Evolutionary conservation across 148 eudicot species (phyloP), one percentile per base, ranked within the genome.

Genomic region (Gaultheria prostrata): DNA sequence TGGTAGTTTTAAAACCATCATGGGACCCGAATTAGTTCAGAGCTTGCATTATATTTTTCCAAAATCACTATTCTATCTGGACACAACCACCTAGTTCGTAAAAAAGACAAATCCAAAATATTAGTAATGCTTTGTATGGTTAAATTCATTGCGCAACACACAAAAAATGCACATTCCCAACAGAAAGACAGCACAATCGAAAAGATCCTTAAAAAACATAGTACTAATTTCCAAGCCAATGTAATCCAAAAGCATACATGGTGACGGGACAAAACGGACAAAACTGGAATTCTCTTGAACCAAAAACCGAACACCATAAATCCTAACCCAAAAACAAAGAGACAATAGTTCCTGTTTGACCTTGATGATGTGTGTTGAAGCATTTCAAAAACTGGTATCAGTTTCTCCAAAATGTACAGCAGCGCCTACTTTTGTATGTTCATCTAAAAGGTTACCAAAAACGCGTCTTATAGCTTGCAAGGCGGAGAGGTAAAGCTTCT

Each of bases 401-500:
- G 9, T 77, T 50, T 28, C 59, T 15, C 79, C 57, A 77, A 26
- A 65, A 77, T 77, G 59, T 49, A 77, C 57, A 53, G 63, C 45
- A 28, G 43, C 80, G 8, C 65, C 63, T 77, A 53, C 33, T 51
- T 77, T 12, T 77, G 63, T 53, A 77, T 51, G 9, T 15, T 32
- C 53, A 18, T 24, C 32, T n/a, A 65, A 0, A n/a, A n/a, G n/a
- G 45, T 48, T 20, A 54, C n/a, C 80, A 53, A 54, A 78, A 53
- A 32, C 4, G 8, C 35, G 51, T 77, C 39, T 30, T 77, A 49
- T 33, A 50, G 59, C 80, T 77, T 50, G 78, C 32, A 46, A 51
- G 80, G 59, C 12, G 21, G 39, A 77, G 63, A 77, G 80, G 61
- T 77, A 51, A 51, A 7, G n/a, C 80, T n/a, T 53, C 65, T 17